Percentiles rank a stretch among this genome's conserved stretches.
Evolutionary conservation across 148 eudicot genomes (phyloP).

Genomic region (Arctostaphylos glauca): DNA sequence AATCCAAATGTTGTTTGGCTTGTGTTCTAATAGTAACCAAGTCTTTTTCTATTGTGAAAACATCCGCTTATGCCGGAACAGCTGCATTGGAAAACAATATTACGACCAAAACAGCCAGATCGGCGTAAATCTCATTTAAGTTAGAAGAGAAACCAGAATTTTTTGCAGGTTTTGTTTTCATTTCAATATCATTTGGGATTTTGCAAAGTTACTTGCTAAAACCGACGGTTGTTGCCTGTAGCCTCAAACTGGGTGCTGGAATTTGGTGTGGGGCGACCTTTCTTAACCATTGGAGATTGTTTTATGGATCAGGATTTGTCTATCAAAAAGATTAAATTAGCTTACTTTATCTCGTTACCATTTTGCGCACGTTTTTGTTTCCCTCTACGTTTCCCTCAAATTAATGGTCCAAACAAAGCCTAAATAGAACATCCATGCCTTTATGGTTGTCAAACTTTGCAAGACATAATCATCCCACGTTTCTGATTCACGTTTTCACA

Average conservation of each 20-base stretch:
- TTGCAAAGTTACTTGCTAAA: neutral
- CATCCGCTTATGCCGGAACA: no score
- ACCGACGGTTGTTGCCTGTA: neutral
- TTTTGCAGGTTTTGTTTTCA: neutral
- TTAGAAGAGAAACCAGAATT: neutral
- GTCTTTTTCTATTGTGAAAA: no score
- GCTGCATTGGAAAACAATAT: neutral
- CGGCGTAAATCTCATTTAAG: neutral
- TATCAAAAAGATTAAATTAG: neutral
- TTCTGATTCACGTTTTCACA: no score
- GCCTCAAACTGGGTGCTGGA: neutral
- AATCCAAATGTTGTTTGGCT: neutral
- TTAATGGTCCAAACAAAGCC: no score
- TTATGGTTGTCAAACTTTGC: no score
- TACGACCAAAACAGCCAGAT: neutral
- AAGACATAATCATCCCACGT: no score
- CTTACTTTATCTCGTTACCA: neutral
- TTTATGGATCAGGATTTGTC: neutral
- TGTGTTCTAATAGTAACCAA: neutral
- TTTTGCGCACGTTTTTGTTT: neutral
- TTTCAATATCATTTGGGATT: no score
- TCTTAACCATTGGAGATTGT: neutral
- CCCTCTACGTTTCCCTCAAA: neutral
- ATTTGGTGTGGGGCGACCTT: neutral
- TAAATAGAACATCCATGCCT: no score